Evolutionary conservation across 2,329 filamentous ascomycete genomes (phyloP), one percentile per base, ranked within the genome.

Genomic region (Septoria linicola): DNA sequence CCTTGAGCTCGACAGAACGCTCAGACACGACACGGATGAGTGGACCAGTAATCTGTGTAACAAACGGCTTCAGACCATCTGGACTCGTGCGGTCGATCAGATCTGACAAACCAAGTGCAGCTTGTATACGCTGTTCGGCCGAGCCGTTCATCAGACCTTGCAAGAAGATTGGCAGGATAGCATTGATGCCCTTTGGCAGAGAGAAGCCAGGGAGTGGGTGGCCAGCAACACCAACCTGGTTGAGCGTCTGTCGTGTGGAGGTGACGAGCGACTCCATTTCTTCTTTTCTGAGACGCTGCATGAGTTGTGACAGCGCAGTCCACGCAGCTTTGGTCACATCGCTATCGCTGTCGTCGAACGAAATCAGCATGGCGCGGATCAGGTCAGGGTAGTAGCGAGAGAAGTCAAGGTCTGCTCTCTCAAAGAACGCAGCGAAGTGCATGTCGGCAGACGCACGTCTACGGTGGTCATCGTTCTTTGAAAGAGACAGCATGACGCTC

Each of bases 131-230:
- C 74, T 99, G 93, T 4, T 99, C 93, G 13, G 88, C 77, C 31
- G 87, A 91, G 51, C 93, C 95, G 65, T 99, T 97, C 86, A 99
- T 95, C 60, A 99, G 79, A 72, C 93, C 93, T 68, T 99, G 95
- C 66, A 97, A 72, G 80, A 99, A 97, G 60, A 99, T 97, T 2
- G 95, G 93, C 55, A 99, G 74, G 59, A 99, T 85, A 57, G 93
- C 91, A 66, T 90, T 95, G 77, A 99, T 96, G 56, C 95, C 95
- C 80, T 97, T 99, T 1, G 92, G 93, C 50, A 97, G 76, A 30
- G 77, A 78, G 74, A 99, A 99, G 30, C 93, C 95, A 32, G 90
- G 83, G 40, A 99, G 77, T 64, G 91, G 85, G 34, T 85, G 80
- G 21, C 93, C 93, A 35, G 90, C 76, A 37, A 96, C 88, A 62